phyloP scores from a whole-genome alignment of 352 stramenopile genomes.

The Globisporangium barbulae region DNA sequence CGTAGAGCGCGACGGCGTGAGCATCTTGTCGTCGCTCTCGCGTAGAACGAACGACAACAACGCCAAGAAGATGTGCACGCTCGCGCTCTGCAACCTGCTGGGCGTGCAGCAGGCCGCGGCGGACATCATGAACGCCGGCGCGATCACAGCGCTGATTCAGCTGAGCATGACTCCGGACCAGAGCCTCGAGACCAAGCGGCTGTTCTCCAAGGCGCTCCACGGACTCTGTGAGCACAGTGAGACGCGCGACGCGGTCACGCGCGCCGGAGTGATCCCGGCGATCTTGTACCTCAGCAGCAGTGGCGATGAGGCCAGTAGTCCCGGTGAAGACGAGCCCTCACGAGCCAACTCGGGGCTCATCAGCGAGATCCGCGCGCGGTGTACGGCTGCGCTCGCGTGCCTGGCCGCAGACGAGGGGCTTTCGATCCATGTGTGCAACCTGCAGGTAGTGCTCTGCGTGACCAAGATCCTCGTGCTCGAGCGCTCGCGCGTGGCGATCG shows the following conservation, averaged over 20 bases:
- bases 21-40: conserved; percentile 47
- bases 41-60: conserved; percentile 29
- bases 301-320: neutral
- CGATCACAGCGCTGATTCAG: conserved; percentile 59
- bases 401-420: conserved; percentile 47
- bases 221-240: conserved; percentile 54
- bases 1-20: conserved; percentile 65
- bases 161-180: conserved; percentile 49
- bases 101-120: conserved; percentile 68
- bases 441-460: conserved; percentile 55
- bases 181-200: conserved; percentile 41
- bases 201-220: conserved; percentile 68
- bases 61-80: conserved; percentile 72
- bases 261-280: conserved; percentile 51
- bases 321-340: conserved; percentile 1
- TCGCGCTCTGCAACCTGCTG: conserved; percentile 75
- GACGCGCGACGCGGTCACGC: conserved; percentile 46
- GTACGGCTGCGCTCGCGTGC: conserved; percentile 57
- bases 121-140: conserved; percentile 64
- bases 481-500: conserved; percentile 49
- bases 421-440: conserved; percentile 34
- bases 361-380: conserved; percentile 55
- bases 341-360: conserved; percentile 16
- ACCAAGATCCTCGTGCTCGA: conserved; percentile 48
- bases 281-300: conserved; percentile 49